Evolutionary conservation across 192 early-diverging fungal species (phyloP).

Genomic region (Tieghemiomyces parasiticus): DNA sequence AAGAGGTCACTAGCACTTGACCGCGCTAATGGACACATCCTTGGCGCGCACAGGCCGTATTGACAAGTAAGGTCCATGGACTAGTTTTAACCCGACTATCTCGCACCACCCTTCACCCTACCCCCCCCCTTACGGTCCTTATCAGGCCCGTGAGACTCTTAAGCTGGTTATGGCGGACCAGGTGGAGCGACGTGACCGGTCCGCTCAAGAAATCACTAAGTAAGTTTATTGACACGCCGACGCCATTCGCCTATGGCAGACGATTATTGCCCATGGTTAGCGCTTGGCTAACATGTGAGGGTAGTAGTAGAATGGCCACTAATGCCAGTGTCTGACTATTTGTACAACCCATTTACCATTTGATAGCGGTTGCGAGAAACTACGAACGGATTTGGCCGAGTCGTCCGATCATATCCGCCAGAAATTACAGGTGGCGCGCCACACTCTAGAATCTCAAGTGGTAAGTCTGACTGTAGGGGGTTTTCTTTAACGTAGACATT

Average conservation of each 20-base stretch:
- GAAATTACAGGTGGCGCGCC: not conserved
- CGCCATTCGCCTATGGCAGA: too few relatives aligned
- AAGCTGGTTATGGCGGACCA: conserved; percentile 50
- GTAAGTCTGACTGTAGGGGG: not conserved
- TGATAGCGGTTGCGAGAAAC: not conserved
- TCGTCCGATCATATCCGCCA: not conserved
- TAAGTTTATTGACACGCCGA: not conserved
- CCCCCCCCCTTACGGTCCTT: not conserved
- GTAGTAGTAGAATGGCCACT: not conserved
- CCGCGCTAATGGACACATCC: not conserved
- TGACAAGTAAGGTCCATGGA: not conserved
- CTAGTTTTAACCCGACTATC: not conserved
- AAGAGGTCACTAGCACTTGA: conserved; percentile 4
- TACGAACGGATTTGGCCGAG: not conserved
- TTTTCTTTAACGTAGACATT: not conserved
- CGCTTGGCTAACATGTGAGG: not conserved
- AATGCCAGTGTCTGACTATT: not conserved
- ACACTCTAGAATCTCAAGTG: not conserved
- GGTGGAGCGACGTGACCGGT: conserved; percentile 24
- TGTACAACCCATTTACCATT: not conserved
- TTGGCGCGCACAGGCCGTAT: not conserved
- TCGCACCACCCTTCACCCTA: not conserved
- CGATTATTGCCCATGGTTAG: too few relatives aligned
- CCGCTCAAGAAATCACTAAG: conserved; percentile 14
- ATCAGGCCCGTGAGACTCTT: conserved; percentile 41